Evolutionary conservation across 2,329 filamentous ascomycete species (phyloP).

Genomic region (Aurifilum marmelostoma): DNA sequence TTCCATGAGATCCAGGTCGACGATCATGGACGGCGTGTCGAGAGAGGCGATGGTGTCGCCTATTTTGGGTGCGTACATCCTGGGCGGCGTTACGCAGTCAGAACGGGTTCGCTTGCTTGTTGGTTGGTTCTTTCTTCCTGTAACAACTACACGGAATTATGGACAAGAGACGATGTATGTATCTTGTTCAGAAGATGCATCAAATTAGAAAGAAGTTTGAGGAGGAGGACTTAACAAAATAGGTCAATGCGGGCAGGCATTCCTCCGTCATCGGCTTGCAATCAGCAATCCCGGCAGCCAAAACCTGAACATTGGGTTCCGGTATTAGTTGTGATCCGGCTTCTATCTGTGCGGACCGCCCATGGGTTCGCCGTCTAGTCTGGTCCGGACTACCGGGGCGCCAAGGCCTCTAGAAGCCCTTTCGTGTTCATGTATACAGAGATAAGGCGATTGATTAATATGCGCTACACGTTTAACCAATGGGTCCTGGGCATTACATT

Average conservation of each 20-base stretch:
- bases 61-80: conserved; percentile 43
- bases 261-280: conserved; percentile 21
- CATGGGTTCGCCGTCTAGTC: background rate
- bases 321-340: conserved; percentile 1
- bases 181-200: background rate
- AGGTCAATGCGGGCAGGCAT: background rate
- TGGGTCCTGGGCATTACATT: background rate
- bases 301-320: background rate
- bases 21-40: conserved; percentile 60
- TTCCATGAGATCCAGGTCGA: conserved; percentile 56
- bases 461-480: background rate
- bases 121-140: background rate
- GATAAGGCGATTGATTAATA: background rate
- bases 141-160: background rate
- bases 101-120: background rate
- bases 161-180: background rate
- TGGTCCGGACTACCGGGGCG: background rate
- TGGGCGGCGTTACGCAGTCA: background rate
- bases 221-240: background rate
- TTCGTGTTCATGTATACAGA: background rate
- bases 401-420: background rate
- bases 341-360: background rate
- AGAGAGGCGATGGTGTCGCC: conserved; percentile 48
- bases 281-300: background rate
- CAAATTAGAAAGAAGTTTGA: background rate